A percentile compares a stretch with the other conserved stretches of the same genome.
phyloP scores from a whole-genome alignment of 768 basidiomycete species.

The Psilocybe cubensis region DNA sequence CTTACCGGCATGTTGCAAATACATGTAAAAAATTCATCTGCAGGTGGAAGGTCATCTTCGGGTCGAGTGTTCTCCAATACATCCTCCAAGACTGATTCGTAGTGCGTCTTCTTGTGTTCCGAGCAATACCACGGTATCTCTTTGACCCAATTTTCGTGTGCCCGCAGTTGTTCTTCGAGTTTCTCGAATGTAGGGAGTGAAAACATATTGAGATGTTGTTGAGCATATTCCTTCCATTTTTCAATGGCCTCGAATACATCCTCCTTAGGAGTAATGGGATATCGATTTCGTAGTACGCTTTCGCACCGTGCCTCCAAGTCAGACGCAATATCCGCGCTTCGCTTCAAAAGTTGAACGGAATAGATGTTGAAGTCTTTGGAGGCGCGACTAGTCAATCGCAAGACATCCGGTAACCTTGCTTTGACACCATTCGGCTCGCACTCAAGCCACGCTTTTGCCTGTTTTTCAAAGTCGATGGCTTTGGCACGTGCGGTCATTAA shows the following conservation, averaged over 20 bases:
- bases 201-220: slow-evolving; percentile 74
- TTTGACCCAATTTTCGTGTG: slow-evolving; percentile 74
- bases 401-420: slow-evolving; percentile 71
- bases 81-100: slow-evolving; percentile 69
- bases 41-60: slow-evolving; percentile 79
- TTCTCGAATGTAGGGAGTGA: slow-evolving; percentile 73
- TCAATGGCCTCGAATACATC: slow-evolving; percentile 75
- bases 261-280: slow-evolving; percentile 50
- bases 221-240: slow-evolving; percentile 75
- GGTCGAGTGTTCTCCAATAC: slow-evolving; percentile 74
- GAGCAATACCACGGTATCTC: slow-evolving; percentile 81
- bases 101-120: slow-evolving; percentile 67
- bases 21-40: slow-evolving; percentile 84
- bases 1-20: slow-evolving; percentile 79
- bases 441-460: slow-evolving; percentile 71
- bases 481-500: slow-evolving; percentile 66
- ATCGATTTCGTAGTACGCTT: slow-evolving; percentile 67
- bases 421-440: slow-evolving; percentile 57
- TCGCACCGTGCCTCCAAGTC: slow-evolving; percentile 81
- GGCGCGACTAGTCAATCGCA: slow-evolving; percentile 67
- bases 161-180: slow-evolving; percentile 66
- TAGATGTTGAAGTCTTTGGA: slow-evolving; percentile 80
- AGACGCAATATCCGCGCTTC: slow-evolving; percentile 74
- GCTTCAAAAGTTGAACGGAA: slow-evolving; percentile 65
- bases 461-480: slow-evolving; percentile 80